phyloP scores from a whole-genome alignment of 768 basidiomycete genomes.

The Strobilomyces echinocephalus region DNA sequence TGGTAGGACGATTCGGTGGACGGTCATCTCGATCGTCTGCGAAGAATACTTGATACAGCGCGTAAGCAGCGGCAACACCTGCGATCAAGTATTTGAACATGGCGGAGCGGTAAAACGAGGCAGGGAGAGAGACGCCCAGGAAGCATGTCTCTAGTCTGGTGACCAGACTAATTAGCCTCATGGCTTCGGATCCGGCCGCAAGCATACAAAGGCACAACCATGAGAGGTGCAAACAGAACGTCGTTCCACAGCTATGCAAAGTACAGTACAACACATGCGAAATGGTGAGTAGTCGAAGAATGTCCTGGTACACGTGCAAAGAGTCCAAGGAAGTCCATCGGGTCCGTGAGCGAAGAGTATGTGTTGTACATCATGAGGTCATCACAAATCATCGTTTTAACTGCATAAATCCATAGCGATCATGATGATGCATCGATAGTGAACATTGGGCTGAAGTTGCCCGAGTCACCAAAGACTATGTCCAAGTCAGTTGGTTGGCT shows the following conservation, averaged over 20 bases:
- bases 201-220: neutral
- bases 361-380: slow-evolving; percentile 15
- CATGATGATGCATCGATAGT: slow-evolving; percentile 32
- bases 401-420: slow-evolving; percentile 3
- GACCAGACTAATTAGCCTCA: neutral
- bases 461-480: slow-evolving; percentile 54
- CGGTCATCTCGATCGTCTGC: slow-evolving; percentile 4
- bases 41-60: slow-evolving; percentile 10
- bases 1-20: neutral
- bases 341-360: slow-evolving; percentile 6
- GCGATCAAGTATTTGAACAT: slow-evolving; percentile 13
- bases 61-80: slow-evolving; percentile 10
- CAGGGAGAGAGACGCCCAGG: neutral
- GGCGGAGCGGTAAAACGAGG: neutral
- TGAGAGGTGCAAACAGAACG: neutral
- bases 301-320: neutral
- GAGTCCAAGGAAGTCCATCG: slow-evolving; percentile 6
- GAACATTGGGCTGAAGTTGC: slow-evolving; percentile 44
- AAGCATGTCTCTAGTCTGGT: no score
- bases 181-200: neutral
- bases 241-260: slow-evolving; percentile 1
- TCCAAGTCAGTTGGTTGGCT: neutral
- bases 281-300: neutral
- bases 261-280: slow-evolving; percentile 8
- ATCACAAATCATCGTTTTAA: slow-evolving; percentile 2